phyloP scores from a whole-genome alignment of 2,329 filamentous ascomycete species.

The Lachnellula hyalina region DNA sequence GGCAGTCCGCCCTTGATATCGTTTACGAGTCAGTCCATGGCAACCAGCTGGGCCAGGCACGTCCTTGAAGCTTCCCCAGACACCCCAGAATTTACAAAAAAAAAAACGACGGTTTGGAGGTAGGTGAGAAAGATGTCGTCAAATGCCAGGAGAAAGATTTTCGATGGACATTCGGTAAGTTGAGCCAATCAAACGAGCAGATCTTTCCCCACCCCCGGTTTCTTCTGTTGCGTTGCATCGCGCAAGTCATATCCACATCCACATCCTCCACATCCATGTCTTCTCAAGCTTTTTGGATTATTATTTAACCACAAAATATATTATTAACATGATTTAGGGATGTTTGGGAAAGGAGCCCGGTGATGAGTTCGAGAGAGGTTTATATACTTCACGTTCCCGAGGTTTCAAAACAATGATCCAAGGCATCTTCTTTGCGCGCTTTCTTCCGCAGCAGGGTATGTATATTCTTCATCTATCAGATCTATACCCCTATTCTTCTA shows the following conservation, averaged over 20 bases:
- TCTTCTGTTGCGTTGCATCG: too few species aligned
- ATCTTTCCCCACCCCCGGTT: neutral
- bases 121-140: too few species aligned
- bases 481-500: neutral
- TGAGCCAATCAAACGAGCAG: neutral
- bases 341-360: neutral
- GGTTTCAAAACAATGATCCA: constrained; percentile 50
- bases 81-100: neutral
- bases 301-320: too few species aligned
- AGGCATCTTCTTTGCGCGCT: constrained; percentile 66
- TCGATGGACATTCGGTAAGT: neutral
- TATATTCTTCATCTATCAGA: neutral
- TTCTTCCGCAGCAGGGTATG: constrained; percentile 60
- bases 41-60: too few species aligned
- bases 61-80: neutral
- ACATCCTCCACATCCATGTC: too few species aligned
- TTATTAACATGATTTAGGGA: neutral
- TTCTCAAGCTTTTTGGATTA: too few species aligned
- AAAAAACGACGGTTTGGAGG: neutral
- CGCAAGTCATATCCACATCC: too few species aligned
- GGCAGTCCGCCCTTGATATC: too few species aligned
- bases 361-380: neutral
- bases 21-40: too few species aligned
- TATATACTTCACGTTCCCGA: neutral
- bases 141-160: neutral